Evolutionary conservation across 495 filamentous ascomycete species (phyloP), one percentile per base, ranked within the genome.

Genomic region (Podospora appendiculata): DNA sequence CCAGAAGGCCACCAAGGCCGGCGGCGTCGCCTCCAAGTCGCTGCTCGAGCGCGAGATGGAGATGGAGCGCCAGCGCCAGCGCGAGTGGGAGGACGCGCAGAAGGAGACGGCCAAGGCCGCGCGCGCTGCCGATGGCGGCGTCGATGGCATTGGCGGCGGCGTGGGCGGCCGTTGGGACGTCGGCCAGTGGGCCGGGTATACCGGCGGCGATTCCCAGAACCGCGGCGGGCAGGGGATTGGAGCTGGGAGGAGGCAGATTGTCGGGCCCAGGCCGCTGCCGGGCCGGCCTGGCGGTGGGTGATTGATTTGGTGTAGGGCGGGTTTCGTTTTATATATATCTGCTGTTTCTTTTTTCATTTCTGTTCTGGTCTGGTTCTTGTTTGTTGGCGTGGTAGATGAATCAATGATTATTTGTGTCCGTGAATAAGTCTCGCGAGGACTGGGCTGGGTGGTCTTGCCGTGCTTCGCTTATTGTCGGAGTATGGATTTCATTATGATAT

Each of bases 11-110:
- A 89, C 85, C 43, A 83, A 83, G 55, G 83, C 87, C 4, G 84
- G 80, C 45, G 86, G 85, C 0, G 88, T 85, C 84, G 85, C 86
- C 1, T 78, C 78, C 49, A 91, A 89, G 68, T 88, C 87, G 4
- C 77, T 98, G 6, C 77, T 97, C 1, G 90, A 96, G 69, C 83
- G 90, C 17, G 93, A 98, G 65, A 96, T 96, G 88, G 93, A 98
- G 67, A 79, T 87, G 56, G 93, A 98, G 70, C 80, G 94, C 10
- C 88, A 95, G 65, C 79, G 92, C 39, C 93, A 98, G 70, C 77
- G 80, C 47, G 93, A 98, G 59, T 98, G 93, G 93, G 93, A 97
- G 60, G 87, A 92, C 50, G 78, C 79, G n/a, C 93, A 96, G 69
- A 79, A 85, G 52, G 84, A 84, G 56, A 85, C 82, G 2, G 73